Conservation (phyloP, 2,329 filamentous ascomycete genomes). For the Blastomyces gilchristii region DNA sequence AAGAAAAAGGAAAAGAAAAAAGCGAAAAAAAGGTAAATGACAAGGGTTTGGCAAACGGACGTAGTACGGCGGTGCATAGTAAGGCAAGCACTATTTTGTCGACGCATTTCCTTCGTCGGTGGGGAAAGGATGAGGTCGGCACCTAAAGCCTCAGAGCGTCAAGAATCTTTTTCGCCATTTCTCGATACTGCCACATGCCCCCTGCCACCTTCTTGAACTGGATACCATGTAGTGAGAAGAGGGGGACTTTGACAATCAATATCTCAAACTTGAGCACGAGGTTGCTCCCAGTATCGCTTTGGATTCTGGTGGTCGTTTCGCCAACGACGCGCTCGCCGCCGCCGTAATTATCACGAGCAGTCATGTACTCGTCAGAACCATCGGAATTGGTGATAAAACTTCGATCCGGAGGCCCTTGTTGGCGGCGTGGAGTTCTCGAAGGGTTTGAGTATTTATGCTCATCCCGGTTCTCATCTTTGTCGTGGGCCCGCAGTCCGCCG, state of each 20-base stretch:
- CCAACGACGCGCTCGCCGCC: constrained; percentile 56
- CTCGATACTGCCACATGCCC: constrained; percentile 97
- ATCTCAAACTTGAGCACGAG: constrained; percentile 89
- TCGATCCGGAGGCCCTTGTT: constrained; percentile 47
- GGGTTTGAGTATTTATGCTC: constrained; percentile 42
- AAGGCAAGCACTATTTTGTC: not conserved
- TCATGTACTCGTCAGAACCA: constrained; percentile 65
- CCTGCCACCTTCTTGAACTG: constrained; percentile 96
- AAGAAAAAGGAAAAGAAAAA: too few species aligned
- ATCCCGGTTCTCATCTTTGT: constrained; percentile 62
- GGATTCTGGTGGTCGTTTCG: constrained; percentile 85
- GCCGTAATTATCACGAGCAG: constrained; percentile 35
- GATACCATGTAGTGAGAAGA: constrained; percentile 85
- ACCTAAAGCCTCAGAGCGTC: constrained; percentile 67
- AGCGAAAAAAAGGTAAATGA: not conserved
- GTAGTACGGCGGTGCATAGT: too few species aligned
- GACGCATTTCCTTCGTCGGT: not conserved
- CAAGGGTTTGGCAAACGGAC: not conserved
- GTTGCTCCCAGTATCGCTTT: constrained; percentile 75
- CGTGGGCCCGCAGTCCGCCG: constrained; percentile 56
- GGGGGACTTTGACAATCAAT: constrained; percentile 90
- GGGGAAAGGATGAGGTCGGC: not conserved
- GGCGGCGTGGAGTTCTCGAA: constrained; percentile 36
- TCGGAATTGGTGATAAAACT: constrained; percentile 81
- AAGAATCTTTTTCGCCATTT: constrained; percentile 92